These are phyloP conservation scores for Pichia occidentalis DNA, from an alignment of 805 yeast species.

Conservation along the genomic window DNA sequence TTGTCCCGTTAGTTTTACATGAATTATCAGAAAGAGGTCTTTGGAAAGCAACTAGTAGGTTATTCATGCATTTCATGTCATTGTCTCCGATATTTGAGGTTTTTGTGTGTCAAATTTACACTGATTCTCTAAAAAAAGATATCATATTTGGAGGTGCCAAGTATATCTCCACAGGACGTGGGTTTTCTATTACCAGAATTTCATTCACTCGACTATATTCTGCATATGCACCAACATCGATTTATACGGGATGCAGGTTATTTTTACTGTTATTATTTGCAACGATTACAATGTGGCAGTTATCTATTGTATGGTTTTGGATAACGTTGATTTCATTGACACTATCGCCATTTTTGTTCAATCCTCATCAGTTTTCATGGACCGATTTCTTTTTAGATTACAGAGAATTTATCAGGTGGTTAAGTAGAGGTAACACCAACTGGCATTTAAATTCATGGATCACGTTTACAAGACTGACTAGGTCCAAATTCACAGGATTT, in stretches of 20 bases:
- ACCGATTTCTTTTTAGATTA: conserved; percentile 44
- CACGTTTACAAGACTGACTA: conserved; percentile 60
- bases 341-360: conserved; percentile 45
- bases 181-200: conserved; percentile 80
- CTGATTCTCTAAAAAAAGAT: conserved; percentile 68
- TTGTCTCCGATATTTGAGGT: conserved; percentile 91
- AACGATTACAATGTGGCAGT: conserved; percentile 75
- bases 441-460: conserved; percentile 76
- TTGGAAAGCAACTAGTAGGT: conserved; percentile 63
- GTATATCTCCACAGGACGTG: conserved; percentile 90
- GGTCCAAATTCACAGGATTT: conserved; percentile 90
- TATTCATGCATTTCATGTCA: conserved; percentile 70
- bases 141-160: conserved; percentile 87
- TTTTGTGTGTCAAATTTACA: conserved; percentile 89
- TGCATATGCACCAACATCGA: conserved; percentile 67
- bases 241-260: conserved; percentile 69
- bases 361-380: conserved; percentile 48
- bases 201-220: conserved; percentile 70
- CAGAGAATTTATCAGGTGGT: conserved; percentile 56
- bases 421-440: conserved; percentile 68
- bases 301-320: conserved; percentile 57
- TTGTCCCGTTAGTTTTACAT: conserved; percentile 80
- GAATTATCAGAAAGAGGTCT: conserved; percentile 83
- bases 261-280: conserved; percentile 69
- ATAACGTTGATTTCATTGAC: conserved; percentile 41